Evolutionary conservation across 768 basidiomycete species (phyloP).

Genomic region (Auricularia auricula-judae): DNA sequence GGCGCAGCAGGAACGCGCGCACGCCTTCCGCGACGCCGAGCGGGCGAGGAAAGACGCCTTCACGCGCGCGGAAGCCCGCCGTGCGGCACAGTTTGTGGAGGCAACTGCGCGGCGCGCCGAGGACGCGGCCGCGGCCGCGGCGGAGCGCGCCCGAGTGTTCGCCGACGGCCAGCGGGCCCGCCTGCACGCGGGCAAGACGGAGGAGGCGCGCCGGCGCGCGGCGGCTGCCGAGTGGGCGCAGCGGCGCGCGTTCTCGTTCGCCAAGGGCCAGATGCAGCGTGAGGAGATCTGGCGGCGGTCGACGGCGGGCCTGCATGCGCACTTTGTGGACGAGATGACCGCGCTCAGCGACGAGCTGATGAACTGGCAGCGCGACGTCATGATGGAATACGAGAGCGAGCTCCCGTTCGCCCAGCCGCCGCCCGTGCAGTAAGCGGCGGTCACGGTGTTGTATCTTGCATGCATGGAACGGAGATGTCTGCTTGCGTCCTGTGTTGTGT

Average conservation of each 20-base stretch:
- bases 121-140: not conserved
- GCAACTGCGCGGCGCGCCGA: not conserved
- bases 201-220: not conserved
- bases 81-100: not conserved
- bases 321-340: not conserved
- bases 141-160: not conserved
- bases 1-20: not conserved
- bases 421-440: not conserved
- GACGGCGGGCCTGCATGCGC: not conserved
- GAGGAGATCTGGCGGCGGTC: not conserved
- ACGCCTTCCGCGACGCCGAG: not conserved
- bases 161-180: not conserved
- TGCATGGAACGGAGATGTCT: not conserved
- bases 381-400: not conserved
- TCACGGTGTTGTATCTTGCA: not conserved
- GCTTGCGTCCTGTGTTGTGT: not conserved
- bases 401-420: not conserved
- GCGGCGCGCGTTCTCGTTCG: not conserved
- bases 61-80: not conserved
- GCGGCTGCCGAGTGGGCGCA: not conserved
- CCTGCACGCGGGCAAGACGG: not conserved
- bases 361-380: not conserved
- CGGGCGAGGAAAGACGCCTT: not conserved
- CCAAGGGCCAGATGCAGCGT: not conserved
- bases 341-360: not conserved